A percentile compares a stretch with the other conserved stretches of the same genome.
Conservation (phyloP, 2,329 filamentous ascomycete species). For the Zasmidium cellare region DNA sequence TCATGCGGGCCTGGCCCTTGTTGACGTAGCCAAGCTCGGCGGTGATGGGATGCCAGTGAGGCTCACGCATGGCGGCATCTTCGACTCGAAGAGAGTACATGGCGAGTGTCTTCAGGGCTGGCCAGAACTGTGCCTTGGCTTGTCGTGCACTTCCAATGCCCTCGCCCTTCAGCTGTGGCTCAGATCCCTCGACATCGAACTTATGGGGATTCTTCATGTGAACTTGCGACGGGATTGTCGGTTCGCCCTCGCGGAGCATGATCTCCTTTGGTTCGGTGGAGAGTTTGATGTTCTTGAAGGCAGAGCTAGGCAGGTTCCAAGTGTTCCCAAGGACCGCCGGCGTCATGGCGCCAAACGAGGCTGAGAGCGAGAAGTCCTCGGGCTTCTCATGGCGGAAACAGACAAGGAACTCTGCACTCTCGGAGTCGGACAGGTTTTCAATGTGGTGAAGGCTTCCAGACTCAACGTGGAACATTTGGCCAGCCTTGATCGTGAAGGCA, state of each 20-base stretch:
- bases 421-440: neutral
- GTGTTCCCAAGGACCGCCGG: neutral
- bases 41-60: slow-evolving; percentile 11
- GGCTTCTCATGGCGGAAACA: neutral
- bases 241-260: neutral
- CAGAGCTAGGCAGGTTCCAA: neutral
- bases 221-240: neutral
- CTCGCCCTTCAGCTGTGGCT: neutral
- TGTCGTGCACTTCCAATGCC: neutral
- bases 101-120: slow-evolving; percentile 2
- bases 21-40: slow-evolving; percentile 9
- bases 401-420: neutral
- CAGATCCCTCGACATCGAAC: neutral
- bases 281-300: neutral
- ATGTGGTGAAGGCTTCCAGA: neutral
- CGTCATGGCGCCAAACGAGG: neutral
- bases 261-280: neutral
- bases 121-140: slow-evolving; percentile 3
- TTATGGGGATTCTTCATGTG: neutral
- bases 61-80: slow-evolving; percentile 5
- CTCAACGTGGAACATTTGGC: neutral
- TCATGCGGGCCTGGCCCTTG: slow-evolving; percentile 7
- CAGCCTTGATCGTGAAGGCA: neutral
- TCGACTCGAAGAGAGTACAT: slow-evolving; percentile 5
- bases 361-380: neutral